Percentiles rank a stretch among this genome's conserved stretches.
Conservation (phyloP, 768 basidiomycete genomes). For the Lactifluus volemus region DNA sequence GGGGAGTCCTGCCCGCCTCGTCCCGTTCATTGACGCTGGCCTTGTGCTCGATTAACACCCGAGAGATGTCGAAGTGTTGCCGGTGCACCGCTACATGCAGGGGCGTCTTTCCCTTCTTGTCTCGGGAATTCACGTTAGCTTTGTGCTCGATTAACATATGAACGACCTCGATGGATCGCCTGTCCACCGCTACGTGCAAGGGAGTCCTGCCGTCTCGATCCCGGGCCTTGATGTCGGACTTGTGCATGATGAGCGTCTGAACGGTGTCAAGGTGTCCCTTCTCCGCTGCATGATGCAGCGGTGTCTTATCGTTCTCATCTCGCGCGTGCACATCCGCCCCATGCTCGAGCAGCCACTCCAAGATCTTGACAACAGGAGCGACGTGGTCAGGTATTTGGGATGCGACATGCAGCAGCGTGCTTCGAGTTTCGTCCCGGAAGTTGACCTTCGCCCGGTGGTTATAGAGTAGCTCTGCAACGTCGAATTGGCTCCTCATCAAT, state of each 20-base stretch:
- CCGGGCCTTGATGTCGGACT: background rate
- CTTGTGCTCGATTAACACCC: background rate
- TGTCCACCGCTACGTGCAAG: no score
- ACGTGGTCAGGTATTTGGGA: no score
- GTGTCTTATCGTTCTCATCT: no score
- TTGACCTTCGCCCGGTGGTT: background rate
- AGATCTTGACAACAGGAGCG: no score
- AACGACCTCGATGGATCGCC: no score
- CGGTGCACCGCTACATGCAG: background rate
- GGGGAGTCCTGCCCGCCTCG: background rate
- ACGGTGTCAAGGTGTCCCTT: background rate
- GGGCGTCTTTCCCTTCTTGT: no score
- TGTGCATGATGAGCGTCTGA: background rate
- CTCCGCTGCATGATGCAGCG: background rate
- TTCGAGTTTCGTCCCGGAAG: background rate
- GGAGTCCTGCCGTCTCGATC: no score
- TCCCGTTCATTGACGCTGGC: background rate
- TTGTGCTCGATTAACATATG: no score
- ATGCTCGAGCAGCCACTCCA: no score
- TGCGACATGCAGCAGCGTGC: background rate
- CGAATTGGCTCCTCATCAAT: background rate
- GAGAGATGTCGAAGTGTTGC: background rate
- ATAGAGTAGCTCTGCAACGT: background rate
- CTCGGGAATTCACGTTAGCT: background rate
- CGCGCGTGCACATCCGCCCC: no score